Conservation (phyloP, 2,329 filamentous ascomycete species). For the Didymella pinodella region DNA sequence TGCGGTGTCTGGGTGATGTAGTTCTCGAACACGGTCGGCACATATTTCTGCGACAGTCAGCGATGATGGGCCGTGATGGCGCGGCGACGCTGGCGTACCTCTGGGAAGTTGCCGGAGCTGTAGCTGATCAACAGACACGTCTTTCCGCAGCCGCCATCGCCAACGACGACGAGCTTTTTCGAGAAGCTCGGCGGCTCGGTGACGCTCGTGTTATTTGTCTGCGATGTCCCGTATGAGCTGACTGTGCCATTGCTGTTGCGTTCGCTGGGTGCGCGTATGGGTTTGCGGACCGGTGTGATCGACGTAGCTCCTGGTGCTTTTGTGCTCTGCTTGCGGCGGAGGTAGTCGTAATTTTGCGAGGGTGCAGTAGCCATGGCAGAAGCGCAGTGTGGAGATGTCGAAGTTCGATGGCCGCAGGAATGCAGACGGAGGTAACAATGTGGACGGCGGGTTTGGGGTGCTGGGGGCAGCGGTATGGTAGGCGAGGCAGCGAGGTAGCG, state of each 20-base stretch:
- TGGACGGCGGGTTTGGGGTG: slow-evolving; percentile 27
- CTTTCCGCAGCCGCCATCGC: slow-evolving; percentile 97
- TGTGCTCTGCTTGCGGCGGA: slow-evolving; percentile 64
- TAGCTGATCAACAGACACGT: slow-evolving; percentile 98
- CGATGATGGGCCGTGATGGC: background rate
- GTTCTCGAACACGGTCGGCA: slow-evolving; percentile 98
- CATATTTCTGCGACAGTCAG: slow-evolving; percentile 81
- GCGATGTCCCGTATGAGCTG: slow-evolving; percentile 81
- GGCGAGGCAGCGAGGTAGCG: slow-evolving; percentile 1
- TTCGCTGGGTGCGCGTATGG: slow-evolving; percentile 62
- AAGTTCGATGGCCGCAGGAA: slow-evolving; percentile 5
- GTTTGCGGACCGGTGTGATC: slow-evolving; percentile 49
- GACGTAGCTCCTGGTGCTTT: slow-evolving; percentile 48
- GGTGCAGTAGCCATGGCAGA: slow-evolving; percentile 31
- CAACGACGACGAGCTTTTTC: slow-evolving; percentile 99
- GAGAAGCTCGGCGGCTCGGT: slow-evolving; percentile 93
- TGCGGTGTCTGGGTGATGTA: slow-evolving; percentile 98
- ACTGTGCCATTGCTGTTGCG: slow-evolving; percentile 89
- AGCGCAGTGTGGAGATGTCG: slow-evolving; percentile 13
- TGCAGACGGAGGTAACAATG: slow-evolving; percentile 41
- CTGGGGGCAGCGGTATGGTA: slow-evolving; percentile 21
- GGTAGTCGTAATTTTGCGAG: slow-evolving; percentile 62
- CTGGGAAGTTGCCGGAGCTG: slow-evolving; percentile 97
- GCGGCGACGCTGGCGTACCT: slow-evolving; percentile 65
- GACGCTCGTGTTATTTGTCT: slow-evolving; percentile 81